Evolutionary conservation across 2,329 filamentous ascomycete genomes (phyloP).

Genomic region (Fusarium sp.): DNA sequence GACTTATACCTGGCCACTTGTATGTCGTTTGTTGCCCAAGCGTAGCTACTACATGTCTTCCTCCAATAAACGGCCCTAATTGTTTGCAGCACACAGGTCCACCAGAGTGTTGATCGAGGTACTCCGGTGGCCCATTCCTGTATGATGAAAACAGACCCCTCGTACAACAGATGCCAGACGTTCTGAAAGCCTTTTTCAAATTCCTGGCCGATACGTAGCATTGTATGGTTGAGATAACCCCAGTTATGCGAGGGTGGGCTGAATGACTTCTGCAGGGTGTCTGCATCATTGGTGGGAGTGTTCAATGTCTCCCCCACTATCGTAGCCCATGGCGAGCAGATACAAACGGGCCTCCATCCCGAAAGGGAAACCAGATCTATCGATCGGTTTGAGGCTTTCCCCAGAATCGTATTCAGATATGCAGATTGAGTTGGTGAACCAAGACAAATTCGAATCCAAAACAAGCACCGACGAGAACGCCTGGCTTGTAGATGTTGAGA

Average conservation of each 20-base stretch:
- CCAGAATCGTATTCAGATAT: constrained; percentile 29
- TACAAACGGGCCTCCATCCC: constrained; percentile 22
- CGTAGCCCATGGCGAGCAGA: constrained; percentile 5
- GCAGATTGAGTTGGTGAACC: constrained; percentile 13
- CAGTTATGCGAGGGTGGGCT: constrained; percentile 24
- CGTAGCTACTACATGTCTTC: not conserved
- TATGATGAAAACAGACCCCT: constrained; percentile 27
- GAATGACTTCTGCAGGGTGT: constrained; percentile 27
- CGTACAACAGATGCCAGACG: constrained; percentile 42
- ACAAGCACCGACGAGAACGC: constrained; percentile 16
- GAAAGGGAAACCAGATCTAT: constrained; percentile 29
- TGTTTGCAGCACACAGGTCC: constrained; percentile 22
- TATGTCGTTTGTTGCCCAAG: constrained; percentile 38
- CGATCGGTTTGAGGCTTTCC: constrained; percentile 29
- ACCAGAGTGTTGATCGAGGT: constrained; percentile 28
- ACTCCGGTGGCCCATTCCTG: constrained; percentile 19
- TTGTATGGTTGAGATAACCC: constrained; percentile 22
- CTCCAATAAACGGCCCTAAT: constrained; percentile 38
- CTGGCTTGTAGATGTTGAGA: constrained; percentile 2
- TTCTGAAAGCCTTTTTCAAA: constrained; percentile 26
- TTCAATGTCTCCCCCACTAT: constrained; percentile 26
- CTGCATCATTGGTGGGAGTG: constrained; percentile 25
- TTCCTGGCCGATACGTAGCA: constrained; percentile 9
- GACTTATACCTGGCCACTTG: constrained; percentile 36
- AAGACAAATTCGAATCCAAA: constrained; percentile 18